phyloP scores from a whole-genome alignment of 2,329 filamentous ascomycete species.

The Emmonsiellopsis sp. region DNA sequence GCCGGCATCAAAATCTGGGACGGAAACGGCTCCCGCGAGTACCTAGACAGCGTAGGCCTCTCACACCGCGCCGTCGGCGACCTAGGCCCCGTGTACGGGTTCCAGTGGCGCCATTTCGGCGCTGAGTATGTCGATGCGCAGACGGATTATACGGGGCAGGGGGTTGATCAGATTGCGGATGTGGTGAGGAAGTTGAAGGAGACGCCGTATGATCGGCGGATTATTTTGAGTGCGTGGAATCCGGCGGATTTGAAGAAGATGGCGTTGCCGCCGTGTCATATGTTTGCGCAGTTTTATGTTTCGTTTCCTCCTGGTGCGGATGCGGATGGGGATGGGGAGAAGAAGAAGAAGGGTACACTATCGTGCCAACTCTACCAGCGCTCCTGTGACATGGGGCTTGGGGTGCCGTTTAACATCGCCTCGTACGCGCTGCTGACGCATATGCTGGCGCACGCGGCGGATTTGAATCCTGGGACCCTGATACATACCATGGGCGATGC shows the following conservation, averaged over 20 bases:
- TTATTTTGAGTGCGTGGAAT: constrained; percentile 93
- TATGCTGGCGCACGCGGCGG: constrained; percentile 83
- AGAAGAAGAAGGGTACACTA: constrained; percentile 54
- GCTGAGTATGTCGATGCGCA: constrained; percentile 74
- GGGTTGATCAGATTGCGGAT: constrained; percentile 86
- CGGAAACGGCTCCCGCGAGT: constrained; percentile 85
- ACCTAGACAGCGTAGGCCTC: constrained; percentile 77
- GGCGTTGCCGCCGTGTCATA: constrained; percentile 90
- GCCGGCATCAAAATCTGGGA: constrained; percentile 96
- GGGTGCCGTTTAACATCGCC: constrained; percentile 96
- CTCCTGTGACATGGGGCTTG: constrained; percentile 92
- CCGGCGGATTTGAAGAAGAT: constrained; percentile 75
- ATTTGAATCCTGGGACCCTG: constrained; percentile 74
- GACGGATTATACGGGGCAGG: constrained; percentile 76
- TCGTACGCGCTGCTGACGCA: constrained; percentile 89
- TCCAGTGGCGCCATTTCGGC: constrained; percentile 98
- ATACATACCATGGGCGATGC: constrained; percentile 97
- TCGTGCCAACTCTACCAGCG: constrained; percentile 90
- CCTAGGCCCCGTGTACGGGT: constrained; percentile 91
- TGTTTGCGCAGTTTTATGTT: constrained; percentile 96
- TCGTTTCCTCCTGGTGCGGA: constrained; percentile 51
- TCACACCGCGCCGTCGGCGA: constrained; percentile 77
- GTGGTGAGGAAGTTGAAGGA: constrained; percentile 78
- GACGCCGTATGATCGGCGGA: constrained; percentile 79
- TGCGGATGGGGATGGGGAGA: constrained; percentile 19